Evolutionary conservation across 2,329 filamentous ascomycete genomes (phyloP).

Genomic region (Phialocephala subalpina): DNA sequence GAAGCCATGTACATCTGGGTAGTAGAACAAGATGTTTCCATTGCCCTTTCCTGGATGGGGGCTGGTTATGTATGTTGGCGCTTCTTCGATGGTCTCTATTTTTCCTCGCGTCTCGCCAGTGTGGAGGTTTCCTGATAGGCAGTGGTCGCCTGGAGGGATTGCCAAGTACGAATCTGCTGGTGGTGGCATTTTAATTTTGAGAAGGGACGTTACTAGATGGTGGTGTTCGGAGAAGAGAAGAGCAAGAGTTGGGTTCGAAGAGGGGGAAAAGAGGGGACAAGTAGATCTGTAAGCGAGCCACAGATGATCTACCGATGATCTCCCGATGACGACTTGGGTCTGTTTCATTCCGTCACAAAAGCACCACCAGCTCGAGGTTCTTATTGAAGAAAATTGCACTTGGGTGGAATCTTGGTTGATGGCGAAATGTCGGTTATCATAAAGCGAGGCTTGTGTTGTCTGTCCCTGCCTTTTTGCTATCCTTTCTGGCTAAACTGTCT

Average conservation of each 20-base stretch:
- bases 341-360: too few species aligned
- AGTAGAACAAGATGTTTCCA: conserved; percentile 54
- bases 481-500: too few species aligned
- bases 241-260: neutral
- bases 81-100: conserved; percentile 44
- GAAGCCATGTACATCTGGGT: conserved; percentile 55
- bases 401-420: too few species aligned
- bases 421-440: too few species aligned
- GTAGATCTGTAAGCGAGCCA: too few species aligned
- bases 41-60: conserved; percentile 45
- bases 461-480: too few species aligned
- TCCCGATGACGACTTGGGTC: too few species aligned
- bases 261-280: too few species aligned
- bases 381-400: too few species aligned
- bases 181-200: conserved; percentile 13
- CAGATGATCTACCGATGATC: too few species aligned
- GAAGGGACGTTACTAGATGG: neutral
- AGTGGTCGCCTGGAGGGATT: conserved; percentile 49
- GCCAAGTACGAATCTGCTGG: conserved; percentile 38
- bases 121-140: conserved; percentile 50
- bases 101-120: conserved; percentile 48
- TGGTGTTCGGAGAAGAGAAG: neutral
- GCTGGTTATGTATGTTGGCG: conserved; percentile 49
- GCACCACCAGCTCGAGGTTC: too few species aligned
- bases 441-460: too few species aligned